Conservation (phyloP, 2,329 filamentous ascomycete species). For the Dactylellina sp. region DNA sequence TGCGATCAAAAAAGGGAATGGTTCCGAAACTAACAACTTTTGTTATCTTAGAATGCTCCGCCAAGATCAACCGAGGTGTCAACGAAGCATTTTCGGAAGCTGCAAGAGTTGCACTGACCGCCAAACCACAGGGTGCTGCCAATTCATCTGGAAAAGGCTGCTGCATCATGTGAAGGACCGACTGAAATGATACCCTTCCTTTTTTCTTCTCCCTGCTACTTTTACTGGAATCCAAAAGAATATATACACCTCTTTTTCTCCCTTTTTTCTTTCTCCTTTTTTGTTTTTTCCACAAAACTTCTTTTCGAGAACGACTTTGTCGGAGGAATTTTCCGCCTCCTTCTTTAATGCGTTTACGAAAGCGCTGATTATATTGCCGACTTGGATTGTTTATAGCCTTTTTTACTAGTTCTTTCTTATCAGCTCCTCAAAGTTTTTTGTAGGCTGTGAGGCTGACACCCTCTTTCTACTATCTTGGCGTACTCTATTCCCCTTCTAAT, state of each 20-base stretch:
- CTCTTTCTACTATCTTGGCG: neutral
- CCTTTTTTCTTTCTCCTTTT: neutral
- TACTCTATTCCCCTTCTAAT: slow-evolving; percentile 34
- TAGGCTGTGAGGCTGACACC: neutral
- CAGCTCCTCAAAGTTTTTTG: neutral
- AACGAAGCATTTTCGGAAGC: slow-evolving; percentile 99
- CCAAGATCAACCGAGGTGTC: slow-evolving; percentile 96
- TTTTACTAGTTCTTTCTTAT: neutral
- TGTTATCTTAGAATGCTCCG: slow-evolving; percentile 83
- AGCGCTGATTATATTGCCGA: slow-evolving; percentile 31
- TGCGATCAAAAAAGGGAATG: neutral
- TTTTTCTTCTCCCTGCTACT: neutral
- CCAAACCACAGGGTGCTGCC: slow-evolving; percentile 71
- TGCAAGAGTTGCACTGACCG: slow-evolving; percentile 86
- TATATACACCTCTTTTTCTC: neutral
- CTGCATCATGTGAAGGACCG: slow-evolving; percentile 43
- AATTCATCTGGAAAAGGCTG: slow-evolving; percentile 32
- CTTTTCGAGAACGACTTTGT: neutral
- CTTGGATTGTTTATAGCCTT: slow-evolving; percentile 27
- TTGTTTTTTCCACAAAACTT: slow-evolving; percentile 1
- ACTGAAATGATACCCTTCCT: neutral
- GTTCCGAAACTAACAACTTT: slow-evolving; percentile 4
- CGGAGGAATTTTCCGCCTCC: slow-evolving; percentile 11
- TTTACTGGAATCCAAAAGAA: slow-evolving; percentile 11
- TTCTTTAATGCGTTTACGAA: slow-evolving; percentile 43